A percentile compares a stretch with the other conserved stretches of the same genome.
These are phyloP conservation scores for Fraxinus greggii DNA, from an alignment of 305 asterid genomes.

Conservation along the genomic window DNA sequence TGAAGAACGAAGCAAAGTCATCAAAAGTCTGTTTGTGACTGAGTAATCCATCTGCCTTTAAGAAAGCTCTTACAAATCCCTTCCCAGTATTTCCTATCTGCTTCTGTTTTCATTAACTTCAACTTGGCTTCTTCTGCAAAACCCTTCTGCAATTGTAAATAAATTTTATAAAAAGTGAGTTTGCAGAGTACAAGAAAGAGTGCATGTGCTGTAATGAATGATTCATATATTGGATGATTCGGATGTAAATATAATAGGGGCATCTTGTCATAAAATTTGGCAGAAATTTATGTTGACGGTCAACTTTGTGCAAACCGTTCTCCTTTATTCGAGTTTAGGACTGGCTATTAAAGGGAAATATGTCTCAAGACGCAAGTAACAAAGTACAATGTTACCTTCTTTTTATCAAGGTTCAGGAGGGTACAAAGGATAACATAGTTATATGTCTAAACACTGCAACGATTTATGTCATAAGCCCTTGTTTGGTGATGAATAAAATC, in stretches of 20 bases:
- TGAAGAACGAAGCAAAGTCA: neutral
- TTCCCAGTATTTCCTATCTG: constrained; percentile 53
- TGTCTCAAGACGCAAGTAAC: neutral
- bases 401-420: neutral
- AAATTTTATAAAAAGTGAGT: neutral
- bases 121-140: constrained; percentile 54
- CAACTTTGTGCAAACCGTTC: neutral
- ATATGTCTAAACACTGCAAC: neutral
- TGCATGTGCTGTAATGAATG: neutral
- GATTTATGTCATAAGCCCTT: neutral
- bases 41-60: constrained; percentile 31
- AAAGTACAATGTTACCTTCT: neutral
- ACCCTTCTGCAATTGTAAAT: constrained; percentile 30
- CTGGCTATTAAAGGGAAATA: neutral
- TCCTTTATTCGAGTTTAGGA: neutral
- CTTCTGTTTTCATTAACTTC: constrained; percentile 38
- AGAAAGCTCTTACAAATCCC: constrained; percentile 58
- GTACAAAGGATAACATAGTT: neutral
- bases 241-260: neutral
- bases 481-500: neutral
- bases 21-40: neutral
- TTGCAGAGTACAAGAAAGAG: neutral
- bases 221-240: neutral
- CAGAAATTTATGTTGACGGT: neutral
- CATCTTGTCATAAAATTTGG: neutral